phyloP scores from a whole-genome alignment of 306 rosid species.

The Hippophae tibetana region DNA sequence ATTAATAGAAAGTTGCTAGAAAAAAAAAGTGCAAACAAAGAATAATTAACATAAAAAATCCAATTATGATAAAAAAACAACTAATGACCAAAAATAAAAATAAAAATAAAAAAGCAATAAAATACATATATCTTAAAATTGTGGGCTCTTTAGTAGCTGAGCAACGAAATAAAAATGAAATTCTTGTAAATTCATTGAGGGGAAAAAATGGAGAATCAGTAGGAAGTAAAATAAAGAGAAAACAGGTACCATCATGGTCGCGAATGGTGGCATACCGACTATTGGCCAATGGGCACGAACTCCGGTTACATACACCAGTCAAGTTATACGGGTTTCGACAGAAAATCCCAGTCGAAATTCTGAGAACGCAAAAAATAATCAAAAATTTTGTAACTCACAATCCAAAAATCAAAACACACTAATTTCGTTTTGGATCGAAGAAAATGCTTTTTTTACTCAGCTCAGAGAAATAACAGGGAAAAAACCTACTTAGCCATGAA shows the following conservation, averaged over 20 bases:
- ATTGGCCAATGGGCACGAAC: constrained; percentile 87
- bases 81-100: no score
- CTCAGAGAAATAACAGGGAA: neutral
- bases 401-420: neutral
- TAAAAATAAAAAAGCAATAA: no score
- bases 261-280: constrained; percentile 95
- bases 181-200: neutral
- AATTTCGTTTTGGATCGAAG: neutral
- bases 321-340: constrained; percentile 83
- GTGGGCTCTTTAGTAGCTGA: no score
- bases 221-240: neutral
- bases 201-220: neutral
- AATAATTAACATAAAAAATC: no score
- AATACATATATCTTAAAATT: no score
- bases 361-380: constrained; percentile 8
- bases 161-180: no score
- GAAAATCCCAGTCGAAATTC: constrained; percentile 63
- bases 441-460: neutral
- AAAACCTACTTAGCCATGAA: constrained; percentile 39
- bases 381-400: neutral
- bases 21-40: no score
- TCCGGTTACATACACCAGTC: constrained; percentile 85
- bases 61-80: no score
- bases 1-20: neutral
- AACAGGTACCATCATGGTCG: constrained; percentile 57